Evolutionary conservation across 2,329 filamentous ascomycete species (phyloP).

Genomic region (Hymenoscyphus fructigenus): DNA sequence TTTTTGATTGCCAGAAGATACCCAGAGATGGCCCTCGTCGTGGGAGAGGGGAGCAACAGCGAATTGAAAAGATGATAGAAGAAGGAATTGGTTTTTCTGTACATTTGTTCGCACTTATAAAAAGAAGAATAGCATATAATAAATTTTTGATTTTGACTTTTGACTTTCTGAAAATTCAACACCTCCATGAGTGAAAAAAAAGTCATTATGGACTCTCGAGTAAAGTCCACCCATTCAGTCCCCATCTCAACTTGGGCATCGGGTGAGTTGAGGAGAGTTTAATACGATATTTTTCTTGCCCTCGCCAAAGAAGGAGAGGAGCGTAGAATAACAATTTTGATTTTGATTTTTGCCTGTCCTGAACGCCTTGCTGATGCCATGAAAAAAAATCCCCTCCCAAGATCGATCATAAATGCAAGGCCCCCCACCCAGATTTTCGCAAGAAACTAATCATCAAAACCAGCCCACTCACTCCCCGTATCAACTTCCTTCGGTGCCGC

Average conservation of each 20-base stretch:
- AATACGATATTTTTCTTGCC: too few species aligned
- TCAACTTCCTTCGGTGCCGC: conserved; percentile 40
- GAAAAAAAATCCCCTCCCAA: background rate
- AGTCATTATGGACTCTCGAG: too few species aligned
- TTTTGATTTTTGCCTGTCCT: conserved; percentile 5
- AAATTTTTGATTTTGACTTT: background rate
- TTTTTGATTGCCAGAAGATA: conserved; percentile 14
- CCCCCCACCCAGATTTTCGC: background rate
- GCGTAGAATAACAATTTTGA: too few species aligned
- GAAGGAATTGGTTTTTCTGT: background rate
- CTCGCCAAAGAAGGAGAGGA: too few species aligned
- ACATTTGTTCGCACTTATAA: background rate
- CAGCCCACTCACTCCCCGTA: conserved; percentile 40
- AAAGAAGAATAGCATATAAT: background rate
- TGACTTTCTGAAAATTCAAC: background rate
- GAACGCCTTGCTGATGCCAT: conserved; percentile 15
- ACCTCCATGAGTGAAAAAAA: too few species aligned
- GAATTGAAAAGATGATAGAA: background rate
- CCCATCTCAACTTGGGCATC: too few species aligned
- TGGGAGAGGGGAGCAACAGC: too few species aligned
- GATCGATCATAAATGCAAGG: background rate
- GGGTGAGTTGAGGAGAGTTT: too few species aligned
- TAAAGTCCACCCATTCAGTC: too few species aligned
- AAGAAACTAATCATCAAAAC: conserved; percentile 32
- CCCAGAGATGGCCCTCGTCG: background rate